phyloP scores from a whole-genome alignment of 257 asterid genomes.

The Petunia secreta region DNA sequence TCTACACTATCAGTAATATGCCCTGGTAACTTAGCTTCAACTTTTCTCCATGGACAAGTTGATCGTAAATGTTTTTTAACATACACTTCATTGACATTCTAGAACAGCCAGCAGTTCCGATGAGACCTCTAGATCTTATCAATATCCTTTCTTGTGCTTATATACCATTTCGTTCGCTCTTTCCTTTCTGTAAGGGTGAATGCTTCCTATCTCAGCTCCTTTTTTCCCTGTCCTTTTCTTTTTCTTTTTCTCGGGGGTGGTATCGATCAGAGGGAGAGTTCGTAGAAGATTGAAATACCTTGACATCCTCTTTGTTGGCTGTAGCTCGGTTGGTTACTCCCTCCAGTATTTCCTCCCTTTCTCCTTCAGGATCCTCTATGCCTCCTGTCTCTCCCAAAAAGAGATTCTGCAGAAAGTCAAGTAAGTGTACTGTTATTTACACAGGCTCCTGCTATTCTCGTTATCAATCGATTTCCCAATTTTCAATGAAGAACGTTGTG shows the following conservation, averaged over 20 bases:
- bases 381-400: conserved; percentile 14
- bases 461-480: too few species aligned
- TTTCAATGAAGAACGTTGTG: neutral
- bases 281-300: conserved; percentile 33
- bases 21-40: neutral
- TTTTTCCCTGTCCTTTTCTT: too few species aligned
- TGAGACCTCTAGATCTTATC: neutral
- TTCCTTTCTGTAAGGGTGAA: too few species aligned
- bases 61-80: neutral
- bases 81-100: too few species aligned
- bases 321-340: neutral
- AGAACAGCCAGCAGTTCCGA: neutral
- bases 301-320: conserved; percentile 33
- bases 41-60: neutral
- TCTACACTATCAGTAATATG: too few species aligned
- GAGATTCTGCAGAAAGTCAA: neutral
- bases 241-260: too few species aligned
- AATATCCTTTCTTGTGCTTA: neutral
- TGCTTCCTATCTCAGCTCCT: too few species aligned
- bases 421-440: neutral
- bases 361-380: conserved; percentile 25
- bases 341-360: neutral
- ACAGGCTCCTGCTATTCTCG: too few species aligned
- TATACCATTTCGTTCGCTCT: neutral
- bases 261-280: neutral